These are phyloP conservation scores for Chlamydomonas sp. DNA, from an alignment of 139 green algal species.

Conservation along the genomic window DNA sequence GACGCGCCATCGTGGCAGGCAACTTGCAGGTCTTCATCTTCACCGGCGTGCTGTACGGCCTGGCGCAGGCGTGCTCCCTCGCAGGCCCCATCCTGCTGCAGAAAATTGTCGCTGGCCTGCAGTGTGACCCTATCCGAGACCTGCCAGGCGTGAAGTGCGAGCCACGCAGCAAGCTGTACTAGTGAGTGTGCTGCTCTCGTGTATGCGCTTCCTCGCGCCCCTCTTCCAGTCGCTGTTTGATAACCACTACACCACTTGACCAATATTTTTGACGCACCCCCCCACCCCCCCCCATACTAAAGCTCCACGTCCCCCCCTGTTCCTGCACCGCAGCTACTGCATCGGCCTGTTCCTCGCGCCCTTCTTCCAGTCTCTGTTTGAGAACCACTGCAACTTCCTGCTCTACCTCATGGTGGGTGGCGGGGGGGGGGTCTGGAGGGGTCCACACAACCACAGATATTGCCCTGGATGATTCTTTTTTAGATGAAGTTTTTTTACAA, in stretches of 20 bases:
- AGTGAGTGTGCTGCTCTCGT: constrained; percentile 29
- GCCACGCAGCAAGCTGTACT: constrained; percentile 31
- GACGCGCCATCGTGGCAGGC: constrained; percentile 25
- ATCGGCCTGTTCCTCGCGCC: constrained; percentile 65
- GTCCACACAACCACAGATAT: too few relatives aligned
- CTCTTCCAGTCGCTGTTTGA: constrained; percentile 46
- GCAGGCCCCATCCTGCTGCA: constrained; percentile 50
- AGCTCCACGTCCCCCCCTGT: too few relatives aligned
- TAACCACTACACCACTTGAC: constrained; percentile 27
- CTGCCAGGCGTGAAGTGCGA: background rate
- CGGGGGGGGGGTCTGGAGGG: too few relatives aligned
- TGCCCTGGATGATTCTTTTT: too few relatives aligned
- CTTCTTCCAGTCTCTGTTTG: constrained; percentile 47
- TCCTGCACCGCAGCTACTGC: constrained; percentile 30
- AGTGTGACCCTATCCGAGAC: constrained; percentile 15
- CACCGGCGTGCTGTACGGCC: constrained; percentile 32
- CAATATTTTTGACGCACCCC: background rate
- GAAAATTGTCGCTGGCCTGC: constrained; percentile 29
- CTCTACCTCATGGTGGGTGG: too few relatives aligned
- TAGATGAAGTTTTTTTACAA: too few relatives aligned
- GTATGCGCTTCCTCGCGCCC: background rate
- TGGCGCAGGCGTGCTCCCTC: constrained; percentile 35
- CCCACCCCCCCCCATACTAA: too few relatives aligned
- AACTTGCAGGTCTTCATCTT: constrained; percentile 24
- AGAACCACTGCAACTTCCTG: constrained; percentile 36